phyloP scores from a whole-genome alignment of 495 filamentous ascomycete species.

The Lasiosphaeria ovina region DNA sequence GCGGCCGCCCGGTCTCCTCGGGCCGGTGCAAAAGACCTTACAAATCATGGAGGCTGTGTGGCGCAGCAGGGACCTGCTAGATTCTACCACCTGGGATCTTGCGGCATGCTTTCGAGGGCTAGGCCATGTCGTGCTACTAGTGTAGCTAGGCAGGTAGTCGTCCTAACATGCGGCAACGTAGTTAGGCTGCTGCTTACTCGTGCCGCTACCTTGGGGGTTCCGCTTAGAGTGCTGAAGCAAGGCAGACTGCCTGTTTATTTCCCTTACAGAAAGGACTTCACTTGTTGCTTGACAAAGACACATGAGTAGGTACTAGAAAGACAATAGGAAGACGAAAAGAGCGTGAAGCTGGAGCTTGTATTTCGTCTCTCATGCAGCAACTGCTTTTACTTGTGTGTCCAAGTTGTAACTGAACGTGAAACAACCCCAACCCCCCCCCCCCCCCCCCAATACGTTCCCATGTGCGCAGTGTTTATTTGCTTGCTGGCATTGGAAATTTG shows the following conservation, averaged over 20 bases:
- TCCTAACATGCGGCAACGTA: not conserved
- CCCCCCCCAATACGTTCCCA: not conserved
- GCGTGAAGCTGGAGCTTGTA: not conserved
- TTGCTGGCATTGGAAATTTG: not conserved
- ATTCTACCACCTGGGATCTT: constrained; percentile 36
- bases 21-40: constrained; percentile 46
- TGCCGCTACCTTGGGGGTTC: too few relatives aligned
- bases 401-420: not conserved
- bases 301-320: not conserved
- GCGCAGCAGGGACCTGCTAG: constrained; percentile 32
- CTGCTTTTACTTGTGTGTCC: not conserved
- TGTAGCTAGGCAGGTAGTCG: constrained; percentile 17
- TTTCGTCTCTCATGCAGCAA: not conserved
- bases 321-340: not conserved
- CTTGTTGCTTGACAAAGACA: not conserved
- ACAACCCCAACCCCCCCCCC: too few relatives aligned
- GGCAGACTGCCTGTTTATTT: not conserved
- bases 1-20: constrained; percentile 42
- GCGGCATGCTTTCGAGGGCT: constrained; percentile 40
- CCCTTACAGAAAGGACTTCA: constrained; percentile 1
- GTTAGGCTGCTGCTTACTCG: too few relatives aligned
- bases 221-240: not conserved
- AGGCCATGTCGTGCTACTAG: constrained; percentile 37
- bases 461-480: not conserved
- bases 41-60: constrained; percentile 52